Evolutionary conservation across 768 basidiomycete species (phyloP), one percentile per base, ranked within the genome.

Genomic region (Clitopilus passeckerianus): DNA sequence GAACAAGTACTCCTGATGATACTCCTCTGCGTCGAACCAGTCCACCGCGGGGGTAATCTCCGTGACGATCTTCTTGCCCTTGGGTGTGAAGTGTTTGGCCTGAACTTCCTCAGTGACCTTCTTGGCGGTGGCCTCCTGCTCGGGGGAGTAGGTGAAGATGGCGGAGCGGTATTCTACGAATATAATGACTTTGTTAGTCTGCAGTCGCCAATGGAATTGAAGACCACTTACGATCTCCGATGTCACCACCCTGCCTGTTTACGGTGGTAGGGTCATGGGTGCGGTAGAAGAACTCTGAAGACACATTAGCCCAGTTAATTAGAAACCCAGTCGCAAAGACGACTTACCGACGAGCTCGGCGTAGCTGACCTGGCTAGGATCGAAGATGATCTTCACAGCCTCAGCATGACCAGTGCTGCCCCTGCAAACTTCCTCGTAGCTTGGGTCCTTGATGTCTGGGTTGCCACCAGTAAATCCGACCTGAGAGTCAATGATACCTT

Each of bases 371-470:
- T 87, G 73, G 15, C 71, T 74, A 0, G 91, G 90, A 72, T 95
- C 92, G 64, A 93, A 98, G 69, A 91, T 89, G 60, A 98, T 86
- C 70, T 81, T 83, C 61, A 94, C 71, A 6, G 93, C 87, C 72
- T 98, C 96, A 0, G 96, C 96, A 70, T 97, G 94, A 53, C 86
- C 83, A 3, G 96, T 98, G 23, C 74, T 66, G 1, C 95, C 95
- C 1, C 77, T 70, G 71, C 95, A 95, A 23, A 98, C 95, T 30
- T 82, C 74, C 34, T 75, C 71, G 70, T 98, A 98, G 57, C 73
- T 77, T 0, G 92, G 93, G 57, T 82, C 78, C 55, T 66, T 71
- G n/a, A 76, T 77, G 10, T 77, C 73, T 0, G 75, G 72, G 61
- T 82, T 80, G 15, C 90, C 91, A 5, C 91, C 91, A 0, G 87